These are phyloP conservation scores for Capsicum rhomboideum DNA, from an alignment of 257 asterid species.

Conservation along the genomic window DNA sequence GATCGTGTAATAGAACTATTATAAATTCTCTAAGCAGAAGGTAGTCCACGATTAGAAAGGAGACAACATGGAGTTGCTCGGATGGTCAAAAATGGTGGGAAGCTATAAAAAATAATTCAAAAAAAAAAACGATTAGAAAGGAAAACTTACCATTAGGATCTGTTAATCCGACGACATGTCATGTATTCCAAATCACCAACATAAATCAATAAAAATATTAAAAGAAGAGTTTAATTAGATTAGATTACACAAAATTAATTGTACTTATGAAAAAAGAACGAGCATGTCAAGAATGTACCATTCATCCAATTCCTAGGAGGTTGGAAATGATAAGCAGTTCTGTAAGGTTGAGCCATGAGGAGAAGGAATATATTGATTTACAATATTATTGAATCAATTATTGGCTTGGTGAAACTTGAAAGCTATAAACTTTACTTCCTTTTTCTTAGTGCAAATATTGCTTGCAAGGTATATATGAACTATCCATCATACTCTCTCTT, in stretches of 20 bases:
- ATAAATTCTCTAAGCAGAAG: background rate
- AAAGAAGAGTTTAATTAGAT: background rate
- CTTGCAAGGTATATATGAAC: background rate
- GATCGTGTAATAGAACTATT: background rate
- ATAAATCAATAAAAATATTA: background rate
- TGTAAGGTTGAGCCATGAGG: slow-evolving; percentile 5
- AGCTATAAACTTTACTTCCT: background rate
- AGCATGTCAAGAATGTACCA: slow-evolving; percentile 2
- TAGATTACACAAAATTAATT: background rate
- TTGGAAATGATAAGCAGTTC: slow-evolving; percentile 31
- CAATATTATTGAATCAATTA: background rate
- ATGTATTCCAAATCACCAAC: background rate
- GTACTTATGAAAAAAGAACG: background rate
- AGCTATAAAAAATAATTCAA: too few species aligned
- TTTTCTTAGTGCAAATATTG: background rate
- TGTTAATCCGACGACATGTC: slow-evolving; percentile 2
- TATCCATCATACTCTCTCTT: background rate
- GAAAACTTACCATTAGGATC: slow-evolving; percentile 61
- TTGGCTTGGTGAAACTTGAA: background rate
- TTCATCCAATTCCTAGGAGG: slow-evolving; percentile 34
- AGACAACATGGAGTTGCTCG: too few species aligned
- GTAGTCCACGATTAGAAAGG: too few species aligned
- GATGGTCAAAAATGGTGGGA: too few species aligned
- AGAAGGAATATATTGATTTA: background rate
- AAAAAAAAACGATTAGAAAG: background rate